These are phyloP conservation scores for Cladophialophora bantiana DNA, from an alignment of 2,329 filamentous ascomycete genomes.

Conservation along the genomic window DNA sequence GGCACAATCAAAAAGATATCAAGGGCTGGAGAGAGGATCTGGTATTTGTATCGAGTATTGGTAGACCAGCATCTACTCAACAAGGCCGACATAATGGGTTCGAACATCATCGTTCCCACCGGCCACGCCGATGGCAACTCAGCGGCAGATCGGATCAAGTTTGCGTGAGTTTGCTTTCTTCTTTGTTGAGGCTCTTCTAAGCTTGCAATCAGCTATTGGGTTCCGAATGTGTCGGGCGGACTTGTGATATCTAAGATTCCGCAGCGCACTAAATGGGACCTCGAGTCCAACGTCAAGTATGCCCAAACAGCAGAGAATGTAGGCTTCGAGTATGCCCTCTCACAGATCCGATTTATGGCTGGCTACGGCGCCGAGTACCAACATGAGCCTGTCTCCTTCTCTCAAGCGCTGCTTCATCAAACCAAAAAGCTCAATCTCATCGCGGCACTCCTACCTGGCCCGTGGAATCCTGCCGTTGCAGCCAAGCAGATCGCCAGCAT, in stretches of 20 bases:
- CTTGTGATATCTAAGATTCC: slow-evolving; percentile 62
- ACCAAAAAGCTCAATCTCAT: slow-evolving; percentile 60
- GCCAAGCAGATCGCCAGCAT: slow-evolving; percentile 63
- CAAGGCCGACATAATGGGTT: not conserved
- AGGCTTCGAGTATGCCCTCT: slow-evolving; percentile 61
- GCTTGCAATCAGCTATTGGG: slow-evolving; percentile 54
- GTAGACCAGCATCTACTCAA: not conserved
- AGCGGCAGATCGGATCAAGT: slow-evolving; percentile 54
- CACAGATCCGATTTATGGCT: slow-evolving; percentile 62
- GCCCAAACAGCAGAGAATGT: slow-evolving; percentile 57
- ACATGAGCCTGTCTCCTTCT: slow-evolving; percentile 62
- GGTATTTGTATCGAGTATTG: not conserved
- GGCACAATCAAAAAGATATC: not conserved
- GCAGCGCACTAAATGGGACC: slow-evolving; percentile 58
- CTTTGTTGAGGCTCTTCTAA: not conserved
- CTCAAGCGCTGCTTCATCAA: slow-evolving; percentile 57
- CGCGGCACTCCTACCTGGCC: slow-evolving; percentile 59
- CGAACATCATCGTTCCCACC: not conserved
- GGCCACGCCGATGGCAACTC: slow-evolving; percentile 45
- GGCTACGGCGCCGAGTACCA: slow-evolving; percentile 59
- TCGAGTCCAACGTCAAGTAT: slow-evolving; percentile 58
- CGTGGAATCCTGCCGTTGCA: slow-evolving; percentile 60
- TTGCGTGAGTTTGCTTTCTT: slow-evolving; percentile 46
- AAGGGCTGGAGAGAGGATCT: not conserved
- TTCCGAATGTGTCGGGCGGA: slow-evolving; percentile 62